Evolutionary conservation across 257 asterid genomes (phyloP).

Genomic region (Euphrasia confusa): DNA sequence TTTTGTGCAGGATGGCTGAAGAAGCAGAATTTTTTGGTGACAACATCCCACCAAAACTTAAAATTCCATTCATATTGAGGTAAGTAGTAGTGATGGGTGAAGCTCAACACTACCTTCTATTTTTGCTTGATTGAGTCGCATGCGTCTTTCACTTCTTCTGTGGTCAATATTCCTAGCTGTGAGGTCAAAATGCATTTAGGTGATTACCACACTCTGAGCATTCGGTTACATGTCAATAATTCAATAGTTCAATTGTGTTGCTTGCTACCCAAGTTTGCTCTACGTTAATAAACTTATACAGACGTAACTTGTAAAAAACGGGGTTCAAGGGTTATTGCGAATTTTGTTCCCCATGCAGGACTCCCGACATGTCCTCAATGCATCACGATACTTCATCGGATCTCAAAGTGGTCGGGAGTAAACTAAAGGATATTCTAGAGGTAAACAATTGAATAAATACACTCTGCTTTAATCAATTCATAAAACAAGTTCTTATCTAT

Average conservation of each 20-base stretch:
- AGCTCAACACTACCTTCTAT: neutral
- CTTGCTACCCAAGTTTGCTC: no score
- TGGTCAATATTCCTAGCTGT: neutral
- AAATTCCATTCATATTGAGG: conserved; percentile 74
- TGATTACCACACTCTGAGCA: no score
- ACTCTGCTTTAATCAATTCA: neutral
- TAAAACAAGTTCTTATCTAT: neutral
- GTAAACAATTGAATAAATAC: neutral
- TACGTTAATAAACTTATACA: no score
- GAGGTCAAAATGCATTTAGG: neutral
- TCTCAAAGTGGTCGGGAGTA: conserved; percentile 15
- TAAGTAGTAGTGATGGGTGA: conserved; percentile 12
- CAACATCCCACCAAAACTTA: conserved; percentile 57
- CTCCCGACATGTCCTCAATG: conserved; percentile 6
- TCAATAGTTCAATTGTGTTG: no score
- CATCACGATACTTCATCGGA: conserved; percentile 11
- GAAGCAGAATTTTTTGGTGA: conserved; percentile 82
- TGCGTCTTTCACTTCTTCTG: conserved; percentile 7
- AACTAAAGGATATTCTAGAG: conserved; percentile 9
- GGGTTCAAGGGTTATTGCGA: neutral
- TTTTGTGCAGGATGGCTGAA: conserved; percentile 70
- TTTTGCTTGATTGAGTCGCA: neutral
- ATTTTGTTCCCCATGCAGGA: conserved; percentile 4
- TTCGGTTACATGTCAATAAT: no score
- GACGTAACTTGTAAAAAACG: neutral